Base-by-base conservation (phyloP, 805 yeast genomes). In the Starmerella kuoi region DNA sequence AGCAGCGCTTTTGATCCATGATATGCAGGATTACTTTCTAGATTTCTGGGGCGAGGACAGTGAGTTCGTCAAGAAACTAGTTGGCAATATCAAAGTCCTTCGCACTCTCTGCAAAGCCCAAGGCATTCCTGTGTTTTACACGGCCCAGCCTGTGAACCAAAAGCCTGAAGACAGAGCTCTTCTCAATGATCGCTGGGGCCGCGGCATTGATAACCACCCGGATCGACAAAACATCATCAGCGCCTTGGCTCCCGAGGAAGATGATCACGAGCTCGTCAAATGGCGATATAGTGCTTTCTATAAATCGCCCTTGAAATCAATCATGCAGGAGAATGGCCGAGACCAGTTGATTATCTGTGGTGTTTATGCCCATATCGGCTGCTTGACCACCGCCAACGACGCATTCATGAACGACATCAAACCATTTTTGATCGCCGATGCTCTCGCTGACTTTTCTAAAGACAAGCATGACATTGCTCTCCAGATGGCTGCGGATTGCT, bases 11-110 rank as follows among this genome's bases (percentile, higher is more conserved):
- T 45, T 46, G 5, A 43, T 46, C 25, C 49, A 46, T 20, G 49
- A 46, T 26, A 46, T 46, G 49, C 49, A 46, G 40, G 47, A 46
- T 3, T 46, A 46, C 22, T 46, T 46, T 35, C 35, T 42, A 21
- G 37, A 35, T 22, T 46, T 42, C 31, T 46, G 49, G 49, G 45
- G 49, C 28, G 24, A 17, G 12, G 40, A 46, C 35, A 35, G 45
- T 30, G 42, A 36, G 14, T 27, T 40, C 22, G 40, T 40, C 3
- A 18, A 35, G 26, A 19, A 28, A 17, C 42, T 46, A 3, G 45
- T 46, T 5, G 17, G 24, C 1, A 39, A 40, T 14, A 25, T 41
- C 21, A 38, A 40, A 32, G 7, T 7, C 1, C 34, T 46, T 14
- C 39, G 38, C 11, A 9, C 34, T 2, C 22, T 26, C 11, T 46